Evolutionary conservation across 106 monocot species (phyloP).

Genomic region (Platanthera zijinensis): DNA sequence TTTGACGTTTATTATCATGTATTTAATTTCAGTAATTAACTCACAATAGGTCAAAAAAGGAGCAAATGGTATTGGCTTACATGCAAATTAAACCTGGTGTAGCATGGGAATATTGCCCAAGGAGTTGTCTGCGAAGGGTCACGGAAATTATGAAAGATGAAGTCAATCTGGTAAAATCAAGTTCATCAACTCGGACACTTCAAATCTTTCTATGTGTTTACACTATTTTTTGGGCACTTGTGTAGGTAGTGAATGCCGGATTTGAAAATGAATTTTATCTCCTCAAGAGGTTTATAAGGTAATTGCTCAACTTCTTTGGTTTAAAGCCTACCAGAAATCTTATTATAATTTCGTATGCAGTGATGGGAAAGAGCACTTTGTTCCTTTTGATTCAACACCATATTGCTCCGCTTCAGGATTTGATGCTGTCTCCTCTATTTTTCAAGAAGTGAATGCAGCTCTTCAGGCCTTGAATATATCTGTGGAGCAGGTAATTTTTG

Average conservation of each 20-base stretch:
- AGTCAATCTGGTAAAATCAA: constrained; percentile 65
- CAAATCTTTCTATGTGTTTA: background rate
- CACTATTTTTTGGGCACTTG: background rate
- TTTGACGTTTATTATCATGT: background rate
- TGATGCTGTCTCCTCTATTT: constrained; percentile 61
- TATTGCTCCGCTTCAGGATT: constrained; percentile 79
- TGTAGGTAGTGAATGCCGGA: constrained; percentile 86
- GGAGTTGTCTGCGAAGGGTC: constrained; percentile 52
- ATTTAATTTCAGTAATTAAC: background rate
- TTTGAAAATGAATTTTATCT: constrained; percentile 96
- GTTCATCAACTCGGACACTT: background rate
- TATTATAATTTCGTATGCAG: constrained; percentile 29
- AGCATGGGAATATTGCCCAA: constrained; percentile 98
- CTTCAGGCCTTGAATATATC: constrained; percentile 58
- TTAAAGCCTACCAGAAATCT: background rate
- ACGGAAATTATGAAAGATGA: constrained; percentile 65
- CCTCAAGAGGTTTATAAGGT: constrained; percentile 52
- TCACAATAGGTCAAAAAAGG: constrained; percentile 48
- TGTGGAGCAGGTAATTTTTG: constrained; percentile 67
- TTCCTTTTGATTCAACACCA: constrained; percentile 50
- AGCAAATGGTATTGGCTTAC: constrained; percentile 91
- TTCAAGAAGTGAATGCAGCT: constrained; percentile 54
- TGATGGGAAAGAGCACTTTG: constrained; percentile 67
- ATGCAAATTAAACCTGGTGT: constrained; percentile 83
- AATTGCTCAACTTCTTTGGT: constrained; percentile 4